Conservation (phyloP, 352 stramenopile species). For the Phytopythium sindhum region DNA sequence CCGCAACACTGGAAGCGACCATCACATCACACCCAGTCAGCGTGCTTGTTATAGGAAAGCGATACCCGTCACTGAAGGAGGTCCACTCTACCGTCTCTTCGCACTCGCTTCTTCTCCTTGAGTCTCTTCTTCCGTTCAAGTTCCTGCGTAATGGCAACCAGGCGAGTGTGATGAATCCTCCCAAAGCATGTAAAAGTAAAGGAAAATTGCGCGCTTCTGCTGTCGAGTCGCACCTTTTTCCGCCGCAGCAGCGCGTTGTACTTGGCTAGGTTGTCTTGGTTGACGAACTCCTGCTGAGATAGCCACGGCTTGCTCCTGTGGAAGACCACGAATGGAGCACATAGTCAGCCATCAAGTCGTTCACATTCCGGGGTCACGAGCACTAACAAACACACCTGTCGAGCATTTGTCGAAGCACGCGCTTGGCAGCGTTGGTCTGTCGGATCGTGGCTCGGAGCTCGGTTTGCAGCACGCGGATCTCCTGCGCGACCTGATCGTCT, state of each 20-base stretch:
- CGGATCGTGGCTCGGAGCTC: constrained; percentile 36
- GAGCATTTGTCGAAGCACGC: constrained; percentile 45
- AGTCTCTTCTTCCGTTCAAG: constrained; percentile 67
- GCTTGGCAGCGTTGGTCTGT: constrained; percentile 61
- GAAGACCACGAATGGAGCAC: background rate
- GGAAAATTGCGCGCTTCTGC: background rate
- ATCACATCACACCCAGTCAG: background rate
- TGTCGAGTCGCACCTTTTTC: constrained; percentile 48
- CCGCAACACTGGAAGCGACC: background rate
- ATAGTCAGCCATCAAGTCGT: constrained; percentile 4
- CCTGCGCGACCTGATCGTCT: constrained; percentile 63
- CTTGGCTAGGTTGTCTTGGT: constrained; percentile 44
- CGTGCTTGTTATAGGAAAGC: too few species aligned
- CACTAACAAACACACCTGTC: constrained; percentile 30
- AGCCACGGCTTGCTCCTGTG: constrained; percentile 68
- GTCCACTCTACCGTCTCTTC: constrained; percentile 39
- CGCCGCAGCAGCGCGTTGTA: constrained; percentile 60
- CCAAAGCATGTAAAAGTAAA: background rate
- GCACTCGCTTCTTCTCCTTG: constrained; percentile 68
- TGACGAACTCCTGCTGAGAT: constrained; percentile 37
- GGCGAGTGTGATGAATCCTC: background rate
- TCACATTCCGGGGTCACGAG: constrained; percentile 8
- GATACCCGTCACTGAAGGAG: background rate
- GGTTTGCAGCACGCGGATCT: constrained; percentile 54
- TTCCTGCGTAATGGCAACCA: constrained; percentile 29